Base-by-base conservation (phyloP, 805 yeast species). In the Debaryomyces tyrocola region DNA sequence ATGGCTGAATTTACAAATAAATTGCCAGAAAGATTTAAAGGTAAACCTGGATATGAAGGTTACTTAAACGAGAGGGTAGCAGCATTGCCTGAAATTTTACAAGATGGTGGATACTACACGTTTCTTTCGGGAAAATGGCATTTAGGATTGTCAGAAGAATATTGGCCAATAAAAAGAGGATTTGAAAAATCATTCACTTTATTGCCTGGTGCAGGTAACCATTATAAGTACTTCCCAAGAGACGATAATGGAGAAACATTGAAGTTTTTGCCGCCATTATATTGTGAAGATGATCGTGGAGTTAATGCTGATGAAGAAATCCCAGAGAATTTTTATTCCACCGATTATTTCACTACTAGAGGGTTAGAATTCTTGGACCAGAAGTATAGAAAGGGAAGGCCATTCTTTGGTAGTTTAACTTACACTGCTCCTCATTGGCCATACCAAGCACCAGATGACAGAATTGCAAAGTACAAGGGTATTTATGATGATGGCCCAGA, bases 391-490 rank as follows among this genome's bases (percentile, higher is more conserved):
- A 53, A 55, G 4, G 77, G 64, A n/a, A 63, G 76, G 53, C 85
- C 85, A 8, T 81, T 78, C 50, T 77, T 80, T 46, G 80, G 82
- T 3, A 60, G 68, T 20, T 62, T 82, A 46, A 81, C 85, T 6
- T 80, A 78, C 53, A 79, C 84, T 4, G 85, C 86, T 1, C 86
- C 85, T 2, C 85, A 81, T 56, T 82, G 86, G 85, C 86, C 86
- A 9, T 70, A 73, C 54, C 85, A 81, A 59, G 85, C 85, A 1
- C 84, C 84, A 5, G 59, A 60, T 41, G 76, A 75, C 5, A 56
- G 67, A 6, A 66, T 79, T 42, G 69, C 60, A 4, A 78, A 79
- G 47, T 78, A 81, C 57, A 66, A 67, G 44, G 80, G 81, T 4
- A 49, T 60, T 6, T 76, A 78, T 52, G 74, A 73, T 49, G 66